Evolutionary conservation across 768 basidiomycete species (phyloP).

Genomic region (Boletus pseudo-olivaceus): DNA sequence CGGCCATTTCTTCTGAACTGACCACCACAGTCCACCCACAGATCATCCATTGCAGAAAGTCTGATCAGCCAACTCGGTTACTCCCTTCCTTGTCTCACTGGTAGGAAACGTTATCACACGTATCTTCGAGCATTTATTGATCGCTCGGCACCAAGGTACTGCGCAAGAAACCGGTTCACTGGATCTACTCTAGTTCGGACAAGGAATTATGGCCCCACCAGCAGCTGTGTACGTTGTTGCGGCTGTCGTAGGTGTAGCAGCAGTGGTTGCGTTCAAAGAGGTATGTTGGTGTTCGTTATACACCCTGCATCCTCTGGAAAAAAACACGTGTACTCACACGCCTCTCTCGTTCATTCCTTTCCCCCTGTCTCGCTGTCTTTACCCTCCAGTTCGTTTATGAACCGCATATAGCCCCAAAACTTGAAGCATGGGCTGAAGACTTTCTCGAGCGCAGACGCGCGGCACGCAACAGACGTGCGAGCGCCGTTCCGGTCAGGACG

Average conservation of each 20-base stretch:
- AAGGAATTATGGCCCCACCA: constrained; percentile 25
- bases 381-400: constrained; percentile 59
- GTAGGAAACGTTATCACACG: constrained; percentile 3
- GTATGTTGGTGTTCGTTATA: constrained; percentile 30
- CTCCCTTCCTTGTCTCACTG: background rate
- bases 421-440: constrained; percentile 45
- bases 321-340: constrained; percentile 22
- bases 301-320: background rate
- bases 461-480: constrained; percentile 25
- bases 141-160: constrained; percentile 4
- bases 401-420: constrained; percentile 60
- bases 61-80: background rate
- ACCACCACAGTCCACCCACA: background rate
- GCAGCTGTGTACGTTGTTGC: constrained; percentile 49
- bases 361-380: background rate
- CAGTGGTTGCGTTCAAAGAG: constrained; percentile 55
- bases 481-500: constrained; percentile 19
- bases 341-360: background rate
- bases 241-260: constrained; percentile 49
- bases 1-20: background rate
- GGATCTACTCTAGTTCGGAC: constrained; percentile 4
- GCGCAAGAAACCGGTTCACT: constrained; percentile 9
- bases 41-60: background rate
- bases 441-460: constrained; percentile 31
- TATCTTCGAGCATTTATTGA: background rate